Conservation (phyloP, 2,329 filamentous ascomycete species). For the Sarocladiaceae sp. region DNA sequence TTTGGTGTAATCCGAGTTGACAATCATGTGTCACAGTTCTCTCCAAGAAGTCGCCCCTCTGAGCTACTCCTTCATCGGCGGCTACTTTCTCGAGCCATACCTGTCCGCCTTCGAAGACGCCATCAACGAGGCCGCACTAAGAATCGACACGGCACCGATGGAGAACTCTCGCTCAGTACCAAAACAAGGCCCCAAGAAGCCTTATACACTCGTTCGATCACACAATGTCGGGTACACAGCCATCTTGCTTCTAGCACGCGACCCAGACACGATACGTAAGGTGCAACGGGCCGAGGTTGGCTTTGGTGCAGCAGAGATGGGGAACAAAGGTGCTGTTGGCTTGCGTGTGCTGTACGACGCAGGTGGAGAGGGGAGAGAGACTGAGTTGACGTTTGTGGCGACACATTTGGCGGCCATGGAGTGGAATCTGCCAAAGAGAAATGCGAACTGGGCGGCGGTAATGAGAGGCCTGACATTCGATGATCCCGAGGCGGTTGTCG, state of each 20-base stretch:
- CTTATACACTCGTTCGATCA: slow-evolving; percentile 67
- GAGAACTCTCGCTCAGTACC: slow-evolving; percentile 10
- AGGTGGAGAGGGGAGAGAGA: slow-evolving; percentile 49
- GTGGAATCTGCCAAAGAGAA: slow-evolving; percentile 67
- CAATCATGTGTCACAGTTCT: slow-evolving; percentile 52
- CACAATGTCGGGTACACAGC: slow-evolving; percentile 86
- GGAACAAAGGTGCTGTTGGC: slow-evolving; percentile 91
- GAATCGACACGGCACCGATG: slow-evolving; percentile 1
- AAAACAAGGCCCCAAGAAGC: slow-evolving; percentile 23
- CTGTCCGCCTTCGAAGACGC: slow-evolving; percentile 67
- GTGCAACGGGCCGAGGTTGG: slow-evolving; percentile 80
- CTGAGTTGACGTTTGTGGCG: slow-evolving; percentile 78
- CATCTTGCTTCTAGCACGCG: slow-evolving; percentile 76
- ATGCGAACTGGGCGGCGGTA: slow-evolving; percentile 84
- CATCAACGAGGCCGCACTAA: slow-evolving; percentile 61
- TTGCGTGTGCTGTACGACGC: slow-evolving; percentile 69
- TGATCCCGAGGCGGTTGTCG: slow-evolving; percentile 40
- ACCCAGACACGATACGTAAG: slow-evolving; percentile 54
- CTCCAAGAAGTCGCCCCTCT: slow-evolving; percentile 90
- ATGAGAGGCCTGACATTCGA: slow-evolving; percentile 76
- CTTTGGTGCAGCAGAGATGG: slow-evolving; percentile 82
- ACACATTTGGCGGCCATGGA: slow-evolving; percentile 91
- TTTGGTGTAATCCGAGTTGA: too few relatives aligned
- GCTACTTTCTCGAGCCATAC: slow-evolving; percentile 73
- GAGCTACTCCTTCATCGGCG: slow-evolving; percentile 78